Conservation (phyloP, 805 yeast genomes). For the Isabelozyma gotoi region DNA sequence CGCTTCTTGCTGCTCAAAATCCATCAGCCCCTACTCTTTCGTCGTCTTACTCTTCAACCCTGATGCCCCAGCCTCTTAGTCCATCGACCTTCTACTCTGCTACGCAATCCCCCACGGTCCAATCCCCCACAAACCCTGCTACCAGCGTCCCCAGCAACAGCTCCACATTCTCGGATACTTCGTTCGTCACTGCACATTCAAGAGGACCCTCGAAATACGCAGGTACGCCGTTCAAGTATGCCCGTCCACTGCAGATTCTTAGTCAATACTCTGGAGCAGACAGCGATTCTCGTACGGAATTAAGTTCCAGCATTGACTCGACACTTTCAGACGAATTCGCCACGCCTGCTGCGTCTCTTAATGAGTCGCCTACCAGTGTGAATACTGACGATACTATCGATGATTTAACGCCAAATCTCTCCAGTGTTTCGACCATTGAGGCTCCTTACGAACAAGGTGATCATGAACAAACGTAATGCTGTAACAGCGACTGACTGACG, state of each 20-base stretch:
- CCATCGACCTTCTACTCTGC: not conserved
- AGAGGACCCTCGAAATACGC: conserved; percentile 1
- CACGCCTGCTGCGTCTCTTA: conserved; percentile 3
- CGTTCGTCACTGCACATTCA: conserved; percentile 13
- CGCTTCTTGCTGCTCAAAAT: not conserved
- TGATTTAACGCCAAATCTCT: not conserved
- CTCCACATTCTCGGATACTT: conserved; percentile 2
- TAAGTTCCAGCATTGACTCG: conserved; percentile 19
- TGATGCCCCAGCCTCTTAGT: conserved; percentile 2
- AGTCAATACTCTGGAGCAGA: conserved; percentile 13
- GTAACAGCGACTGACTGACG: too few species aligned
- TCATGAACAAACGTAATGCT: too few species aligned
- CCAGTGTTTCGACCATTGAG: conserved; percentile 2
- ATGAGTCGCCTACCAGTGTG: not conserved
- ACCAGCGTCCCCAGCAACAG: not conserved
- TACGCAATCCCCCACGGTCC: too few species aligned
- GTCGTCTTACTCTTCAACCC: too few species aligned
- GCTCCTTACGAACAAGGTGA: too few species aligned
- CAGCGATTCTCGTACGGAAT: conserved; percentile 4
- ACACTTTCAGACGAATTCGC: conserved; percentile 3
- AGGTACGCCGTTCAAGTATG: conserved; percentile 9
- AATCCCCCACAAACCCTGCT: conserved; percentile 1
- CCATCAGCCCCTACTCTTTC: conserved; percentile 1
- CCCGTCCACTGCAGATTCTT: conserved; percentile 26
- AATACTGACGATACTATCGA: not conserved